phyloP scores from a whole-genome alignment of 1,284 basidiomycete species.

The Agaricales sp. region DNA sequence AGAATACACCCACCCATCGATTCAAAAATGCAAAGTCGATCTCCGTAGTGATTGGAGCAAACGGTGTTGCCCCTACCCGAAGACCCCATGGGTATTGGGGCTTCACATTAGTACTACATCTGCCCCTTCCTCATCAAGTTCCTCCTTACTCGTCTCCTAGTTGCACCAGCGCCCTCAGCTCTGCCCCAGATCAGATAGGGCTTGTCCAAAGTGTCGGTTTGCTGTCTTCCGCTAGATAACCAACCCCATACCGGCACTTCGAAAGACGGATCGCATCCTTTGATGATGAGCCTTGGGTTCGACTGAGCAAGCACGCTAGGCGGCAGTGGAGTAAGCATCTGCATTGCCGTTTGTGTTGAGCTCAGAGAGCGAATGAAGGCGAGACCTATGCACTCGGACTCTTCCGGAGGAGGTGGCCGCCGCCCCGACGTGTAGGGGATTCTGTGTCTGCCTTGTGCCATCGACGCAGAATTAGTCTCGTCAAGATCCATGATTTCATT shows the following conservation, averaged over 20 bases:
- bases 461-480: constrained; percentile 1
- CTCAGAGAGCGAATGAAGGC: constrained; percentile 49
- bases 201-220: constrained; percentile 43
- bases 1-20: too few relatives aligned
- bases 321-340: constrained; percentile 70
- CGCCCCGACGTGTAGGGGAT: constrained; percentile 51
- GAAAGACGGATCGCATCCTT: constrained; percentile 53
- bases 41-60: too few relatives aligned
- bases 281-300: constrained; percentile 46
- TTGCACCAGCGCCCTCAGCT: constrained; percentile 55
- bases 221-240: constrained; percentile 49
- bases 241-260: constrained; percentile 84
- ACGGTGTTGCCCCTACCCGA: too few relatives aligned
- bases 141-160: constrained; percentile 65
- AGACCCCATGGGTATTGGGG: too few relatives aligned
- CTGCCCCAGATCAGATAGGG: constrained; percentile 80
- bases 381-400: constrained; percentile 57
- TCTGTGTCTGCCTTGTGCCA: neutral
- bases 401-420: constrained; percentile 39
- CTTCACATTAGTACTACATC: too few relatives aligned
- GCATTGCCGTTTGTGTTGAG: constrained; percentile 30
- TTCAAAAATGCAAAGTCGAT: too few relatives aligned
- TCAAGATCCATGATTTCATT: neutral
- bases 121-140: constrained; percentile 84
- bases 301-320: constrained; percentile 27